Percentiles rank a stretch among this genome's conserved stretches.
Conservation (phyloP, 441 rosid species). For the Aquilaria agallochum region DNA sequence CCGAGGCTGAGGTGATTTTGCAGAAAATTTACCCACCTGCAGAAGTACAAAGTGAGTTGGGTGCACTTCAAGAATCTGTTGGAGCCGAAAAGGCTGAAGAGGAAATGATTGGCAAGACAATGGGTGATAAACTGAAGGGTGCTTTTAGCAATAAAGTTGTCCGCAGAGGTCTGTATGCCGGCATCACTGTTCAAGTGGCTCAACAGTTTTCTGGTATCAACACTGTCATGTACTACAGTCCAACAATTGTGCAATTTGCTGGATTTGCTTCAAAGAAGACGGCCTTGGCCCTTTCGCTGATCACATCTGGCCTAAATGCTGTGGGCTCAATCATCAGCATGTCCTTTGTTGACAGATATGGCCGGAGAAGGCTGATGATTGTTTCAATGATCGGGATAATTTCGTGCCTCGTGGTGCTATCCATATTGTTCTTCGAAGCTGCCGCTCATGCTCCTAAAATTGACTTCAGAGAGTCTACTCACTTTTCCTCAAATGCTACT, state of each 20-base stretch:
- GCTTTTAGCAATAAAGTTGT: slow-evolving; percentile 42
- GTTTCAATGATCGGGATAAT: slow-evolving; percentile 71
- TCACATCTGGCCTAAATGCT: slow-evolving; percentile 77
- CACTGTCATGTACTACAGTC: slow-evolving; percentile 86
- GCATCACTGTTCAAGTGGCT: slow-evolving; percentile 72
- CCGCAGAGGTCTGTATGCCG: slow-evolving; percentile 78
- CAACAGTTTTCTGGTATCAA: slow-evolving; percentile 90
- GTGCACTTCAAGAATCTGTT: slow-evolving; percentile 43
- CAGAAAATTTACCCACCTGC: slow-evolving; percentile 53
- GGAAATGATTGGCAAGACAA: slow-evolving; percentile 38
- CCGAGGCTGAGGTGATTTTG: slow-evolving; percentile 52
- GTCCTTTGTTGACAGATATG: slow-evolving; percentile 68
- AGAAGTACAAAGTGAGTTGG: slow-evolving; percentile 59
- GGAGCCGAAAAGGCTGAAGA: slow-evolving; percentile 54
- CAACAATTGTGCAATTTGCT: slow-evolving; percentile 73
- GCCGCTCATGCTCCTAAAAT: slow-evolving; percentile 55
- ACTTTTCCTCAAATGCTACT: slow-evolving; percentile 57
- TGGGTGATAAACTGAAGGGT: slow-evolving; percentile 45
- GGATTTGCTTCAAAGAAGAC: slow-evolving; percentile 78
- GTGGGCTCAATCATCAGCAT: slow-evolving; percentile 63
- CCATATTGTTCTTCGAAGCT: slow-evolving; percentile 54
- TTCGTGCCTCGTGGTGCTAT: slow-evolving; percentile 45
- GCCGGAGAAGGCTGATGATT: slow-evolving; percentile 67
- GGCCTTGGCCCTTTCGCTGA: slow-evolving; percentile 68
- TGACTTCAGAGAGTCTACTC: slow-evolving; percentile 29